Conservation (phyloP, 179 eudicot species). For the Kewa caespitosa region DNA sequence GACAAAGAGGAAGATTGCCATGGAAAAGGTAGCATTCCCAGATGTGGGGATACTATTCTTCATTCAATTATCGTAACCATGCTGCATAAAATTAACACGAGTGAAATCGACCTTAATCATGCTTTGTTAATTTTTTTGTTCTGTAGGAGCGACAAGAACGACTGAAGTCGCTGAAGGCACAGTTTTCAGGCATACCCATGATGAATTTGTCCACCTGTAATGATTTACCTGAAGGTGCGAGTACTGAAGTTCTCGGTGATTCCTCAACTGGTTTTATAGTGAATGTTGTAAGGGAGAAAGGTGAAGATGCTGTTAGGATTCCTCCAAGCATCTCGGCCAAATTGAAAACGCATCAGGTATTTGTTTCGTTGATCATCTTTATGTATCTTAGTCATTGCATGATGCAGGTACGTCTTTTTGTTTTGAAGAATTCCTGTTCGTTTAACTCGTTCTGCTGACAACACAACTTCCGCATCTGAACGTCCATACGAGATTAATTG, state of each 20-base stretch:
- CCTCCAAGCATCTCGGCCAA: slow-evolving; percentile 88
- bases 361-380: not conserved
- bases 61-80: not conserved
- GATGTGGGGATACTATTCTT: not conserved
- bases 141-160: slow-evolving; percentile 94
- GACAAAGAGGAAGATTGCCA: slow-evolving; percentile 93
- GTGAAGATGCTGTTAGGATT: slow-evolving; percentile 89
- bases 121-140: slow-evolving; percentile 17
- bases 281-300: slow-evolving; percentile 89
- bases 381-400: not conserved
- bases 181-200: slow-evolving; percentile 58
- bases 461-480: not conserved
- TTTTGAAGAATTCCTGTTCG: not conserved
- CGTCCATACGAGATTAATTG: not conserved
- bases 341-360: slow-evolving; percentile 90
- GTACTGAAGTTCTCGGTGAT: slow-evolving; percentile 79
- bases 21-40: slow-evolving; percentile 72
- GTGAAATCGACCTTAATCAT: not conserved
- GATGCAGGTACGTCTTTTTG: not conserved
- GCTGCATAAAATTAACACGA: not conserved
- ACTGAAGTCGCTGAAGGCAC: slow-evolving; percentile 80
- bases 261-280: slow-evolving; percentile 75
- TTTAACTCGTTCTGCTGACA: not conserved
- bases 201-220: slow-evolving; percentile 37
- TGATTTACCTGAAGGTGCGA: slow-evolving; percentile 62